Evolutionary conservation across 495 filamentous ascomycete genomes (phyloP).

Genomic region (Lasiosphaeriaceae sp.): DNA sequence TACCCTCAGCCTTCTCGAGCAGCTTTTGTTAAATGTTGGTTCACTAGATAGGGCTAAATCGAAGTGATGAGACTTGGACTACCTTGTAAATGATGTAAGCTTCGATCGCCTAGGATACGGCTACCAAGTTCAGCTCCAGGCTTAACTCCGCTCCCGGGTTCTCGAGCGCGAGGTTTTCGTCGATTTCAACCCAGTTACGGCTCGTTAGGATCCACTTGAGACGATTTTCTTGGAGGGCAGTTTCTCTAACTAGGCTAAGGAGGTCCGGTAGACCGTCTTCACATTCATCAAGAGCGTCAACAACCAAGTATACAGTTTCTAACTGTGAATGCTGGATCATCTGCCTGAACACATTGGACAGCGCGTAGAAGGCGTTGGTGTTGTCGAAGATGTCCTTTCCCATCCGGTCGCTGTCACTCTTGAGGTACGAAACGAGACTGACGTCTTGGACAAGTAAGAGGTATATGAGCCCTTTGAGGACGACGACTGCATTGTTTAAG

Average conservation of each 20-base stretch:
- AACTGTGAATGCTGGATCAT: not conserved
- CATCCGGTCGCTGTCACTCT: not conserved
- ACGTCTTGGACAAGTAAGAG: not conserved
- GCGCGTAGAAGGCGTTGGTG: constrained; percentile 1
- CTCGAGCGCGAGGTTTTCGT: not conserved
- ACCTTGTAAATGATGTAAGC: not conserved
- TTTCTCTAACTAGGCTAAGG: not conserved
- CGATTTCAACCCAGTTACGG: not conserved
- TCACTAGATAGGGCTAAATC: not conserved
- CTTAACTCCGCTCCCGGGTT: not conserved
- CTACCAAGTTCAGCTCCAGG: not conserved
- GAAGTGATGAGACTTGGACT: not conserved
- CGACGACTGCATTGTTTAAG: not conserved
- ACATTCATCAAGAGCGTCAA: constrained; percentile 5
- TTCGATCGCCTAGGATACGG: not conserved
- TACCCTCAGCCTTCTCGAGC: not conserved
- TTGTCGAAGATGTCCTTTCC: not conserved
- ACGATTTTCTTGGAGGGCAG: not conserved
- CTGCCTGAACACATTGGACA: not conserved
- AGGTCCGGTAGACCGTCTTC: not conserved
- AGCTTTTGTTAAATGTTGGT: not conserved
- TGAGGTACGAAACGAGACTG: constrained; percentile 2
- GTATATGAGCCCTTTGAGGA: constrained; percentile 1
- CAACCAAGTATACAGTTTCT: not conserved
- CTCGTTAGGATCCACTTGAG: constrained; percentile 1